Percentiles rank a stretch among this genome's conserved stretches.
phyloP scores from a whole-genome alignment of 306 rosid genomes.

The Prunus dulcis region DNA sequence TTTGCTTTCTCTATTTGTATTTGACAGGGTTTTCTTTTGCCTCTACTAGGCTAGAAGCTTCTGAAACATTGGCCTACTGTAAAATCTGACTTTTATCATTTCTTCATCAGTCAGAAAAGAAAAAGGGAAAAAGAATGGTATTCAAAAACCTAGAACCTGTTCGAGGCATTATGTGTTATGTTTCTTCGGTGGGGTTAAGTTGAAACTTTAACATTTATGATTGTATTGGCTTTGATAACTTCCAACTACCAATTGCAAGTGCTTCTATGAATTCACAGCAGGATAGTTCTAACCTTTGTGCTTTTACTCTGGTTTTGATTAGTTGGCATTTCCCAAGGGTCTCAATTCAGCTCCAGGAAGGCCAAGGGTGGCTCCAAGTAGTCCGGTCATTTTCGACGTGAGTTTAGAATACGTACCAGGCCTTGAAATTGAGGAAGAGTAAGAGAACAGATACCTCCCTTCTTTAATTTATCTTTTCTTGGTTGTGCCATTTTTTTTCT shows the following conservation, averaged over 20 bases:
- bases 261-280: not conserved
- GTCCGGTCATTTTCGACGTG: conserved; percentile 90
- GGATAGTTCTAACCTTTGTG: not conserved
- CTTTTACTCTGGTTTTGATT: conserved; percentile 20
- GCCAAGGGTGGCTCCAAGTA: conserved; percentile 93
- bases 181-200: not conserved
- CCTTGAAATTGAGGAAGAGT: conserved; percentile 76
- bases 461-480: not conserved
- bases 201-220: not conserved
- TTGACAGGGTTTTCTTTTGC: no score
- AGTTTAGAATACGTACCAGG: conserved; percentile 92
- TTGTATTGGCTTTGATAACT: not conserved
- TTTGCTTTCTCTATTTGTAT: no score
- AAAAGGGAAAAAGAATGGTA: no score
- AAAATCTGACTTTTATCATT: not conserved
- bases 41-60: no score
- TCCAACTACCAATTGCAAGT: not conserved
- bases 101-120: not conserved
- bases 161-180: not conserved
- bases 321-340: conserved; percentile 98
- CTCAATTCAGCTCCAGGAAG: conserved; percentile 96
- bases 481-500: not conserved
- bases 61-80: not conserved
- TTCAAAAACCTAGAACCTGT: not conserved
- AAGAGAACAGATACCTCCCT: not conserved